A percentile compares a stretch with the other conserved stretches of the same genome.
Evolutionary conservation across 345 rosid genomes (phyloP).

Genomic region (Rhodamnia argentea): DNA sequence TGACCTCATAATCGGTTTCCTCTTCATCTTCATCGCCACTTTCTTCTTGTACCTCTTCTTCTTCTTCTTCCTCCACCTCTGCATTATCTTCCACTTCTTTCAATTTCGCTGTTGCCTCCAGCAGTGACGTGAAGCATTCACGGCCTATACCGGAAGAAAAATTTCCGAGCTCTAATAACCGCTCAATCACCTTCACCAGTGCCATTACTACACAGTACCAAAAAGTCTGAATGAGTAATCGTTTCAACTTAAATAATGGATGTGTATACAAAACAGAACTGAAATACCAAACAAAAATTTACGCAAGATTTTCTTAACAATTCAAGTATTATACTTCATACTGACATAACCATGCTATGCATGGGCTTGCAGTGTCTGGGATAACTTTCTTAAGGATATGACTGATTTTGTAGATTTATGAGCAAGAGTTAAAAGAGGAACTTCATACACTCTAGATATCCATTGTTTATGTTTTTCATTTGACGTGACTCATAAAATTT

Average conservation of each 20-base stretch:
- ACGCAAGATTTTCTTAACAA: background rate
- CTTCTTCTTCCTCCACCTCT: conserved; percentile 32
- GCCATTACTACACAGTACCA: conserved; percentile 45
- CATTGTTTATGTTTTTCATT: background rate
- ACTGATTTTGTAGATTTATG: background rate
- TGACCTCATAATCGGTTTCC: conserved; percentile 47
- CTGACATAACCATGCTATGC: background rate
- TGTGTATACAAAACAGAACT: background rate
- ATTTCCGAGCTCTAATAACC: conserved; percentile 35
- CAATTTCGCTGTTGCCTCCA: conserved; percentile 42
- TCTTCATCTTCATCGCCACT: conserved; percentile 27
- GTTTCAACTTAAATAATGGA: background rate
- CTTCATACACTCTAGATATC: background rate
- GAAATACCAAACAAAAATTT: background rate
- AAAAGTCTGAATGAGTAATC: background rate
- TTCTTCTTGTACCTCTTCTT: conserved; percentile 24
- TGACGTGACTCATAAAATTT: background rate
- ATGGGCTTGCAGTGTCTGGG: background rate
- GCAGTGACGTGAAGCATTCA: conserved; percentile 46
- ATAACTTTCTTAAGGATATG: background rate
- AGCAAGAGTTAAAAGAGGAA: background rate
- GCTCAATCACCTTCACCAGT: conserved; percentile 47
- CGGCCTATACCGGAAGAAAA: conserved; percentile 22
- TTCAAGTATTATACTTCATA: background rate
- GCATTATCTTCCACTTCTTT: conserved; percentile 46